Base-by-base conservation (phyloP, 352 stramenopile genomes). In the Pythium vanterpoolii region DNA sequence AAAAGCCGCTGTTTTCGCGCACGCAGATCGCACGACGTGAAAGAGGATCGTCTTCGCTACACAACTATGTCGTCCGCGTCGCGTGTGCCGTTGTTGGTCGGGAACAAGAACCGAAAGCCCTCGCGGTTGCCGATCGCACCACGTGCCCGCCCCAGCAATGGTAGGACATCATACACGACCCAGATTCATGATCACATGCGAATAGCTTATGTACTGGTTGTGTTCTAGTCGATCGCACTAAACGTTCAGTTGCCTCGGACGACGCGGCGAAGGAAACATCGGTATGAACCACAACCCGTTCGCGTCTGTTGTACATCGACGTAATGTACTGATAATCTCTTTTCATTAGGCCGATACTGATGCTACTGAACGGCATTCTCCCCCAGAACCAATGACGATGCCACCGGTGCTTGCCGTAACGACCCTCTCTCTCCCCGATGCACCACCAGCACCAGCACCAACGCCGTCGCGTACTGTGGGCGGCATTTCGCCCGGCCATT, bases 61-160 rank as follows among this genome's bases (percentile, higher is more conserved):
- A 26, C 52, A 66, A 57, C 30, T 40, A 84, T 84, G 75, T 71
- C 75, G 26, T 60, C 58, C 23, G 30, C 69, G 60, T 88, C 79
- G 48, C 84, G 84, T 28, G 84, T 94, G 45, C 84, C 84, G 63
- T 73, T 94, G 53, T 65, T 94, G 36, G 68, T 89, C 11, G 85
- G 85, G 58, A 84, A 76, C 65, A 89, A 89, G 49, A 61, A 71
- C 43, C 77, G 82, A 60, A 92, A 91, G 66, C 75, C 80, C 1
- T 81, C 79, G 48, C 79, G 83, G 2, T 56, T 88, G 42, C 77
- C 83, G 38, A 90, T 90, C 62, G 77, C 72, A 13, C 83, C 83
- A 24, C 72, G 78, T 23, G 74, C 76, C 11, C 86, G 81, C 45
- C 79, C 81, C 5, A 79, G 76, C 33, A 85, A 85, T 54, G 73